Conservation (phyloP, 495 filamentous ascomycete genomes). For the Copromyces sp. region DNA sequence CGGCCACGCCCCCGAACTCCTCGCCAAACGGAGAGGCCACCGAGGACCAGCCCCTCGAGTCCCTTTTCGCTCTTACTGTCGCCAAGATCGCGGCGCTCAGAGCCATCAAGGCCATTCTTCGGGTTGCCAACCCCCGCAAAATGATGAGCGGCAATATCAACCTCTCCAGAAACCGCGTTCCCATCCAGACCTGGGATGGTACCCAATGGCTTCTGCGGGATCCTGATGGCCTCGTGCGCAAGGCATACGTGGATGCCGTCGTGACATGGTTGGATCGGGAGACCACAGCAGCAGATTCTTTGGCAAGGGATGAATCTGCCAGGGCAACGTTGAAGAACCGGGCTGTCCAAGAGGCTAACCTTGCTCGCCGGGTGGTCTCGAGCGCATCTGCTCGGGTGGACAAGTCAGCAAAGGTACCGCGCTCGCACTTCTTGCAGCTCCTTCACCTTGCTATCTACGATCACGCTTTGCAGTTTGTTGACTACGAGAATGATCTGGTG, state of each 20-base stretch:
- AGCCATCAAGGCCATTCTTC: constrained; percentile 67
- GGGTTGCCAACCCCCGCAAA: constrained; percentile 60
- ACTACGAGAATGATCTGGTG: constrained; percentile 60
- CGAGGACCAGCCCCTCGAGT: constrained; percentile 38
- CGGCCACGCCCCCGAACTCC: constrained; percentile 30
- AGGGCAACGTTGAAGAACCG: constrained; percentile 28
- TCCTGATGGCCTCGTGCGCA: constrained; percentile 60
- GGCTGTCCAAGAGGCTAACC: constrained; percentile 17
- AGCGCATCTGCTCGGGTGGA: constrained; percentile 52
- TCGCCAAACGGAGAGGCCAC: constrained; percentile 23
- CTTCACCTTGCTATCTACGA: constrained; percentile 84
- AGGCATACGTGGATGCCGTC: constrained; percentile 74
- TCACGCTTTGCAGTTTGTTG: constrained; percentile 59
- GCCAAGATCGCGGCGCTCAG: constrained; percentile 69
- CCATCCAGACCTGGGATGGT: constrained; percentile 77
- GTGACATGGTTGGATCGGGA: constrained; percentile 74
- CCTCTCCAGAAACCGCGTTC: constrained; percentile 61
- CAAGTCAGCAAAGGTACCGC: constrained; percentile 42
- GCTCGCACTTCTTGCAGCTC: constrained; percentile 68
- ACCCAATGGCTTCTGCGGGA: constrained; percentile 84
- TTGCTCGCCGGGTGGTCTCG: constrained; percentile 58
- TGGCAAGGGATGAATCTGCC: constrained; percentile 44
- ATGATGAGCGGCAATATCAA: constrained; percentile 49
- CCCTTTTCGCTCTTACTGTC: constrained; percentile 61
- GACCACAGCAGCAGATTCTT: constrained; percentile 57